Evolutionary conservation across 768 basidiomycete genomes (phyloP), one percentile per base, ranked within the genome.

Genomic region (Boletus speciosus): DNA sequence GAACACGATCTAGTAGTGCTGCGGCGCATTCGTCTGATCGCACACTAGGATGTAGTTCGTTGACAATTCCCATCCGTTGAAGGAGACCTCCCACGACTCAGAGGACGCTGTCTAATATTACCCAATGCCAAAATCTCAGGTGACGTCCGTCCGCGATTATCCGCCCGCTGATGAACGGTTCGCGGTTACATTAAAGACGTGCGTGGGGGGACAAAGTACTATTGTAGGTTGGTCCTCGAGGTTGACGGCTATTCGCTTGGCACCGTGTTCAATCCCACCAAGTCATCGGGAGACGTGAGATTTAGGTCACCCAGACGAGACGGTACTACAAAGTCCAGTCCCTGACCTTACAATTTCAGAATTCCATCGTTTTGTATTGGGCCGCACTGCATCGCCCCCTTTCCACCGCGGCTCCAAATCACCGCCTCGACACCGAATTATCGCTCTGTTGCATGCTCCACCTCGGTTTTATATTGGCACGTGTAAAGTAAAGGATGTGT

Each of bases 21-120:
- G 19, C 37, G 38, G 37, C 9, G 32, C n/a, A 29, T 19, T n/a
- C 21, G 8, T 31, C 35, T 16, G 27, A 45, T 50, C 43, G 6
- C 48, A 55, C 49, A 11, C n/a, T 40, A 14, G 23, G 49, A 35
- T 12, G 32, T 23, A 27, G 16, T 35, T 35, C 4, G 15, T 46
- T 29, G 16, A 15, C 27, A 11, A 36, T 55, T 63, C 50, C 47
- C 47, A 49, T 36, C 37, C 11, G 14, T 19, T 25, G 34, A 12
- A 29, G 12, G 12, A 42, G 29, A 40, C 37, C 45, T 62, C 61
- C 23, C 53, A 36, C 50, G 47, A 36, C 11, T 21, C 35, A 42
- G 29, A 39, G n/a, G 14, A 34, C 40, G 37, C 47, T 43, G 15
- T 21, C 32, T 32, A 37, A 40, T 35, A 16, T n/a, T n/a, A 16